Evolutionary conservation across 306 rosid species (phyloP), one percentile per base, ranked within the genome.

Genomic region (Adenanthera pavonina): DNA sequence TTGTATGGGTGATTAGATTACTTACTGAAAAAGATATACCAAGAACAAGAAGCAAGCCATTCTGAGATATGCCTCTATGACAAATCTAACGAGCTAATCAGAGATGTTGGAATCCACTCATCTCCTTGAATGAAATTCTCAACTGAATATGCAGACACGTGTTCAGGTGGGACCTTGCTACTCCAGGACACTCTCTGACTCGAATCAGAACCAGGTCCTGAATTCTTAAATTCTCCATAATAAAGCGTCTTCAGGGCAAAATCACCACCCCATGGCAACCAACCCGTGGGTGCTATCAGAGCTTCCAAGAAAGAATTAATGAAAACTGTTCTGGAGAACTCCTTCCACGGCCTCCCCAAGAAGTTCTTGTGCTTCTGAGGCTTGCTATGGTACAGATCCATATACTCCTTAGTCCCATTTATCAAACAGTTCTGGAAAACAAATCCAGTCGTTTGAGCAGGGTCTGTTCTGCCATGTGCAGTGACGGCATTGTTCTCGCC

Each of bases 311-410:
- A 85, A 2, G 92, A 88, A 6, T 78, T 74, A 33, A 95, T 82
- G 75, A 89, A 92, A 67, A 93, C 84, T 11, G 94, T 86, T 78
- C 99, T 92, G 0, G 97, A 92, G 72, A 86, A 95, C 85, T 89
- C 97, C 87, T 95, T 95, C 99, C 99, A 95, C 3, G 99, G 99
- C 89, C 99, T 93, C 43, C 99, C 99, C 83, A 95, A 80, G 91
- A 69, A 95, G 86, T 90, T 93, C 69, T 59, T 92, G 89, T 95
- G 98, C 46, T 82, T 92, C 59, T 68, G 6, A 44, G 98, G 98
- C 43, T 93, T 95, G 89, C 88, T 89, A 60, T 80, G 1, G 64
- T 90, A 95, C 86, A 93, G 80, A 40, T 61, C 81, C 96, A 95
- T 87, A 80, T 93, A 95, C 56, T 95, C 92, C 62, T 90, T 85